Base-by-base conservation (phyloP, 1,284 basidiomycete genomes). In the Ustilago shanxiensis region DNA sequence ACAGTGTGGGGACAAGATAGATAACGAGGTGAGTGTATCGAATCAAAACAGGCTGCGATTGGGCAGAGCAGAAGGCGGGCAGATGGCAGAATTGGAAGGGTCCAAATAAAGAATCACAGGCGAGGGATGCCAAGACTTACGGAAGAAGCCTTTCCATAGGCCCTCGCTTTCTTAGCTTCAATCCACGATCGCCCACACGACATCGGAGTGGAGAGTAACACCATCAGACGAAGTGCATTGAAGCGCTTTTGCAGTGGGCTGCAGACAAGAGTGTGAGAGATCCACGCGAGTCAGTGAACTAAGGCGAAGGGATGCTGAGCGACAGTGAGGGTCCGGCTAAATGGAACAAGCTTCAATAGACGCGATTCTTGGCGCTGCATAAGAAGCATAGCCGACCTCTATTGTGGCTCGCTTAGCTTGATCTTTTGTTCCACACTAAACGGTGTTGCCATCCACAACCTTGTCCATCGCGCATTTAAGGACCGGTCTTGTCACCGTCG, bases 291-390 rank as follows among this genome's bases (percentile, higher is more conserved):
- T 22, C 14, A 20, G 55, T 8, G 35, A 37, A 37, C 35, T 3
- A 14, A 37, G 35, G 35, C 35, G 31, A 6, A 16, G 24, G 2
- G 8, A 53, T 31, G 8, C 24, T 9, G 20, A 55, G 29, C 2
- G 44, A 16, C 18, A n/a, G 44, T 4, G 4, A 45, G 44, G 22
- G 44, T 20, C 45, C 45, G 54, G 62, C 63, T 59, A 60, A 45
- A 45, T 45, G 44, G 16, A 20, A 14, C 33, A 16, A 37, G 35
- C 35, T n/a, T 14, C 10, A 3, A 41, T n/a, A 35, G 24, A 13
- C 11, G 28, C 10, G 20, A 31, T 11, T 68, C 66, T 68, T 68
- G 66, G 66, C 66, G 66, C 66, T 68, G 66, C 66, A 68, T 55
- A 54, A 61, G 29, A 54, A 62, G 66, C 66, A 60, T 22, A 45